These are phyloP conservation scores for Tricholoma matsutake DNA, from an alignment of 768 basidiomycete species.

Conservation along the genomic window DNA sequence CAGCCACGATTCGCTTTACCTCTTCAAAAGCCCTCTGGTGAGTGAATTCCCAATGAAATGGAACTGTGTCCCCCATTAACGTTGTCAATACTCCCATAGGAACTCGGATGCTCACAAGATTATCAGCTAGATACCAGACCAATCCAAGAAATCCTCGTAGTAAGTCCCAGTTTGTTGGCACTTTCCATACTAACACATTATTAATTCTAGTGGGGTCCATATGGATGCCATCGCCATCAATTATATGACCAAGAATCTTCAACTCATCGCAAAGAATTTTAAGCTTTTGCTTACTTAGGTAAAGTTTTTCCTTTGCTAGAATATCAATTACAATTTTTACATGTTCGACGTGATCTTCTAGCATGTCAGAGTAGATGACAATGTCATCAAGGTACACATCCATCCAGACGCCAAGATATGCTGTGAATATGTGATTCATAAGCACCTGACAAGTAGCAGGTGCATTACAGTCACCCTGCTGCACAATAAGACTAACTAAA, in stretches of 20 bases:
- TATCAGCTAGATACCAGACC: constrained; percentile 28
- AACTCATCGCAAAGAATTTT: constrained; percentile 21
- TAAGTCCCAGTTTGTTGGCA: constrained; percentile 21
- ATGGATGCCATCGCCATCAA: constrained; percentile 17
- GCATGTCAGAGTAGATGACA: constrained; percentile 7
- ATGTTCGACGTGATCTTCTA: constrained; percentile 9
- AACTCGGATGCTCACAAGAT: constrained; percentile 18
- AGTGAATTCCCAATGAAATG: constrained; percentile 11
- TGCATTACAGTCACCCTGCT: constrained; percentile 8
- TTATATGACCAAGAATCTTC: constrained; percentile 26
- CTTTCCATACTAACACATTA: constrained; percentile 21
- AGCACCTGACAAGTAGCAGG: constrained; percentile 8
- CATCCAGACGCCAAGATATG: constrained; percentile 7
- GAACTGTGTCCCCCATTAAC: constrained; percentile 7
- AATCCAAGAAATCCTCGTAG: constrained; percentile 29
- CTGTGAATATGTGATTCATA: constrained; percentile 9
- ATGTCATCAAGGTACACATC: constrained; percentile 12
- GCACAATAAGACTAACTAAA: constrained; percentile 6
- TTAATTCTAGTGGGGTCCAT: constrained; percentile 37
- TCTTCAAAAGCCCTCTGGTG: constrained; percentile 21
- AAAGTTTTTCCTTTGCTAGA: constrained; percentile 25
- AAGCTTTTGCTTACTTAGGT: constrained; percentile 28
- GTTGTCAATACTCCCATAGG: constrained; percentile 25
- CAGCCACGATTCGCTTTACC: constrained; percentile 19
- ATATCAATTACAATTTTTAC: constrained; percentile 17